phyloP scores from a whole-genome alignment of 2,329 filamentous ascomycete genomes.

The Passalora sequoiae region DNA sequence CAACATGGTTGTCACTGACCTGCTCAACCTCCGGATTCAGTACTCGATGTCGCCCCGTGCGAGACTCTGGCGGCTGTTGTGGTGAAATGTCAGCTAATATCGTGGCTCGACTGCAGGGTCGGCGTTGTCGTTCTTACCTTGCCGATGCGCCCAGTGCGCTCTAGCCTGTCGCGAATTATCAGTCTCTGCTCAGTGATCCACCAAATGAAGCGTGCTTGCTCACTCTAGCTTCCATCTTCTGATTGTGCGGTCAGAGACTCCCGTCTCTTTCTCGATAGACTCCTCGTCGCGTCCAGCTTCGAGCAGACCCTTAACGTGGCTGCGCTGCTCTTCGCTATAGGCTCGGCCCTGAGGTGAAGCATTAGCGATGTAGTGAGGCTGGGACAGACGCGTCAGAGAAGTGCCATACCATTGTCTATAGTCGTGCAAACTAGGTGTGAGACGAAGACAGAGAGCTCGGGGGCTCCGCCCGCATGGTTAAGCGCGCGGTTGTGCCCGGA shows the following conservation, averaged over 20 bases:
- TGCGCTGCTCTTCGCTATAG: slow-evolving; percentile 21
- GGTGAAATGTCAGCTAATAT: background rate
- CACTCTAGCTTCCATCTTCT: slow-evolving; percentile 35
- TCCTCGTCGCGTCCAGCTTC: slow-evolving; percentile 34
- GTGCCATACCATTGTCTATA: too few relatives aligned
- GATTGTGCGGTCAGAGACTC: slow-evolving; percentile 34
- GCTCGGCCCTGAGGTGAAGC: slow-evolving; percentile 23
- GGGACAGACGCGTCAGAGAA: background rate
- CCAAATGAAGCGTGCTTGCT: background rate
- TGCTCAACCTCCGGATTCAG: slow-evolving; percentile 33
- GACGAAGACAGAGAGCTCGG: too few relatives aligned
- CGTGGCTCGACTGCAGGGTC: too few relatives aligned
- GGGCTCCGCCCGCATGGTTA: too few relatives aligned
- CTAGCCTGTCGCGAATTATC: background rate
- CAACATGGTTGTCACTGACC: slow-evolving; percentile 15
- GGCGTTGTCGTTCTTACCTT: too few relatives aligned
- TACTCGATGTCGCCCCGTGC: slow-evolving; percentile 34
- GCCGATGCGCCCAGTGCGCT: slow-evolving; percentile 30
- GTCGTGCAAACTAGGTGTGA: too few relatives aligned
- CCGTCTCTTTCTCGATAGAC: slow-evolving; percentile 34
- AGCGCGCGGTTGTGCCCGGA: too few relatives aligned
- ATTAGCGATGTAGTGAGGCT: too few relatives aligned
- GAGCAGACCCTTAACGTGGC: slow-evolving; percentile 19
- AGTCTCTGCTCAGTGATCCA: background rate
- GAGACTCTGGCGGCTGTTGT: slow-evolving; percentile 31